Base-by-base conservation (phyloP, 106 monocot species). In the Agapanthus africanus region DNA sequence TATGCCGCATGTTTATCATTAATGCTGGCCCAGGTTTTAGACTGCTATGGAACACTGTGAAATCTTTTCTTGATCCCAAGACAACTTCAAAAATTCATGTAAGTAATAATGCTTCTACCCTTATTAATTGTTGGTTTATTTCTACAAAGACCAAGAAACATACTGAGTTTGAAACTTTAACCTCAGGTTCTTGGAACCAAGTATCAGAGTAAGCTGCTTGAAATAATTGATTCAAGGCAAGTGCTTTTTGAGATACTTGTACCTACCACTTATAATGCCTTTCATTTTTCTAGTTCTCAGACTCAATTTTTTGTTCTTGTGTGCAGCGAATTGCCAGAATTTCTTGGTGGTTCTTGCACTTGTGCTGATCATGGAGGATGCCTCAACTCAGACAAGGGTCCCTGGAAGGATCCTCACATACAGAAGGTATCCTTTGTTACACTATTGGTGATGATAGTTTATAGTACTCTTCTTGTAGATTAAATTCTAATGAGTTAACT, bases 281-380 rank as follows among this genome's bases (percentile, higher is more conserved):
- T 64, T 34, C 16, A n/a, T 16, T 37, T 64, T 64, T 64, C 13
- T 47, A 18, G 1, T 39, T 37, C 23, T 60, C 47, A 65, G 7
- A 27, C 37, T 51, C 39, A 32, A 31, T 39, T 21, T 44, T 63
- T 13, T n/a, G 22, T 66, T 64, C 19, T 30, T 33, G 47, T 80
- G 27, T 76, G n/a, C 46, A 93, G 93, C 69, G 86, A 93, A 62
- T 71, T 93, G 59, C 93, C 93, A 21, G 86, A 93, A 19, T 90
- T 93, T 84, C 79, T 93, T 72, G 93, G 93, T 54, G 93, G 93
- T 65, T 72, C 77, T 37, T 93, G 93, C 74, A 90, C 84, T n/a
- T 93, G 93, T 80, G 63, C 73, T 65, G 93, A 93, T 18, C 73
- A 78, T 52, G 93, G 90, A 50, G 90, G 90, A 47, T 93, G 93